phyloP scores from a whole-genome alignment of 2,329 filamentous ascomycete species.

The Penicillium concentricum region DNA sequence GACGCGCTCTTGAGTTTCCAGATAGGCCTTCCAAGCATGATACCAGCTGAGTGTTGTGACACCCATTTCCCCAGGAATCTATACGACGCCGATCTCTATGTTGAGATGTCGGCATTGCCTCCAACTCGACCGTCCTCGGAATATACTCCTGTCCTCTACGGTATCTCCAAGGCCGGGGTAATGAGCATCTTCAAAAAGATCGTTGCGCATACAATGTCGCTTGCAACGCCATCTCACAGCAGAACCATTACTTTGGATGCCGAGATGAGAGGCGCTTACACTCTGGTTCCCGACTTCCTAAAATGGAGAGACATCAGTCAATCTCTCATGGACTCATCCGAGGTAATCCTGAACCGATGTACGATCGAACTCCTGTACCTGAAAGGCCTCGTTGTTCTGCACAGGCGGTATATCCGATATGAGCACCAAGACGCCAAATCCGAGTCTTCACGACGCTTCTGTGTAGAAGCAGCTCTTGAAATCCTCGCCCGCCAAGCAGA shows the following conservation, averaged over 20 bases:
- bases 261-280: constrained; percentile 20
- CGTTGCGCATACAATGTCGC: constrained; percentile 21
- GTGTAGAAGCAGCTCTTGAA: constrained; percentile 47
- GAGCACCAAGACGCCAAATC: constrained; percentile 32
- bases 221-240: constrained; percentile 13
- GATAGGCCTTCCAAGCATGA: constrained; percentile 61
- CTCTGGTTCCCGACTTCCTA: constrained; percentile 20
- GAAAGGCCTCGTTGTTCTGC: constrained; percentile 51
- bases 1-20: constrained; percentile 62
- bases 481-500: constrained; percentile 50
- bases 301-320: constrained; percentile 20
- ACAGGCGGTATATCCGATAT: constrained; percentile 50
- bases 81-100: constrained; percentile 58
- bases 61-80: constrained; percentile 57
- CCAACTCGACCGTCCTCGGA: constrained; percentile 52
- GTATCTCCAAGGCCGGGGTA: constrained; percentile 33
- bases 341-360: constrained; percentile 51
- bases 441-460: constrained; percentile 43
- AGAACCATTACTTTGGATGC: constrained; percentile 25
- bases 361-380: constrained; percentile 52
- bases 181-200: constrained; percentile 32
- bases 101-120: constrained; percentile 50
- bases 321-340: constrained; percentile 48
- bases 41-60: constrained; percentile 58
- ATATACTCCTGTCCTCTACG: constrained; percentile 30